These are phyloP conservation scores for Cryptococcus hybrid DNA, from an alignment of 1,284 basidiomycete genomes.

Conservation along the genomic window DNA sequence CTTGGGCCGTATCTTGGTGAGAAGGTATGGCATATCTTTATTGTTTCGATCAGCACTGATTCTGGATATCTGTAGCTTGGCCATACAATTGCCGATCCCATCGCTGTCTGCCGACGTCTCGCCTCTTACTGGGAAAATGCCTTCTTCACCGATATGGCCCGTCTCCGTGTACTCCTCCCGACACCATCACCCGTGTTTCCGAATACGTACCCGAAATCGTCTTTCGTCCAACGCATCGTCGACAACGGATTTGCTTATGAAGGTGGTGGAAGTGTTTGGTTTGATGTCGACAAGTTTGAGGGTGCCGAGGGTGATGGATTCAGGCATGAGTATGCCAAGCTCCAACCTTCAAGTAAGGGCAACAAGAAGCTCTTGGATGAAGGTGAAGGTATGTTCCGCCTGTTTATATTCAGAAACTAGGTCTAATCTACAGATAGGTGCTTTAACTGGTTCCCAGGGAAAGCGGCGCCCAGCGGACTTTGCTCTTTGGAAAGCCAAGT, in stretches of 20 bases:
- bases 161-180: constrained; percentile 81
- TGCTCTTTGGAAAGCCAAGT: constrained; percentile 91
- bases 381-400: constrained; percentile 69
- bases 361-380: constrained; percentile 88
- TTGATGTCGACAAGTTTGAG: constrained; percentile 89
- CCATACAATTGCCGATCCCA: constrained; percentile 77
- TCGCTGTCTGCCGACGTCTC: constrained; percentile 73
- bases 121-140: constrained; percentile 86
- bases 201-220: constrained; percentile 98
- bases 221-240: constrained; percentile 82
- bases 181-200: constrained; percentile 90
- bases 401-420: neutral
- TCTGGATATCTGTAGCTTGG: constrained; percentile 58
- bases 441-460: constrained; percentile 63
- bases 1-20: constrained; percentile 71
- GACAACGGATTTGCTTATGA: constrained; percentile 90
- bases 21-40: constrained; percentile 55
- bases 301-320: constrained; percentile 56
- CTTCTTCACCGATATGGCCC: constrained; percentile 92
- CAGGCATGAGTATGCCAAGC: constrained; percentile 84
- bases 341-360: constrained; percentile 93
- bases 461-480: constrained; percentile 71
- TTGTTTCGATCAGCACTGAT: neutral
- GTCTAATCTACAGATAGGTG: constrained; percentile 51
- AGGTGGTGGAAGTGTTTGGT: constrained; percentile 87